Conservation (phyloP, 1,139 yeast species). For the Suhomyces taliae region DNA sequence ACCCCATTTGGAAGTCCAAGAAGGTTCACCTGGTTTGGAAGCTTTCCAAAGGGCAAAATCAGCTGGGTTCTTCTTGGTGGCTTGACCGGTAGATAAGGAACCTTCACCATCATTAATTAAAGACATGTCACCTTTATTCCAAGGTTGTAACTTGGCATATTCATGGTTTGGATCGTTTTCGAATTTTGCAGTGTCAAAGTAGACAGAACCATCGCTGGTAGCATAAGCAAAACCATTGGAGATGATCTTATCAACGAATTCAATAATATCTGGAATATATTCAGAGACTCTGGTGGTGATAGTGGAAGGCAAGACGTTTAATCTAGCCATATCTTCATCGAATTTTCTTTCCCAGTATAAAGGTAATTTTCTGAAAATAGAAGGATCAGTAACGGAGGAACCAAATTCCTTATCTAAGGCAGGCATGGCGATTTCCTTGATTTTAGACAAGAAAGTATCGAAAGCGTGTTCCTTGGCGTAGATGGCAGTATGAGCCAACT, state of each 20-base stretch:
- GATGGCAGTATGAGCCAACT: slow-evolving; percentile 50
- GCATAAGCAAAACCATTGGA: slow-evolving; percentile 81
- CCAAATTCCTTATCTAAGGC: slow-evolving; percentile 72
- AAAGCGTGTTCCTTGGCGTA: slow-evolving; percentile 15
- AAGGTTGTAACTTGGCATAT: slow-evolving; percentile 96
- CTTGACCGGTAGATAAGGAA: slow-evolving; percentile 57
- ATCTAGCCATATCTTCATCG: slow-evolving; percentile 78
- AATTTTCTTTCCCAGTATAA: slow-evolving; percentile 86
- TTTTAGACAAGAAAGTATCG: slow-evolving; percentile 44
- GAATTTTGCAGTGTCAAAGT: slow-evolving; percentile 83
- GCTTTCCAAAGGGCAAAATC: slow-evolving; percentile 98
- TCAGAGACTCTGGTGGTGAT: slow-evolving; percentile 96
- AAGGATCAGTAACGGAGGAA: slow-evolving; percentile 76
- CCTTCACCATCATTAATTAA: slow-evolving; percentile 97
- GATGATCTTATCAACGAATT: slow-evolving; percentile 73
- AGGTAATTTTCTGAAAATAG: slow-evolving; percentile 77
- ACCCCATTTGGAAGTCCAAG: slow-evolving; percentile 97
- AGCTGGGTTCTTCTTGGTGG: slow-evolving; percentile 65
- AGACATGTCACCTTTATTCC: slow-evolving; percentile 90
- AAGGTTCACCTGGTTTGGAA: slow-evolving; percentile 96
- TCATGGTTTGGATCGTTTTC: slow-evolving; percentile 71
- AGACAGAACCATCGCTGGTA: slow-evolving; percentile 87
- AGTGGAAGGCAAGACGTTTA: slow-evolving; percentile 83
- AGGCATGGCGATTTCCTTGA: slow-evolving; percentile 76
- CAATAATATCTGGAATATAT: slow-evolving; percentile 88